Evolutionary conservation across 1,139 yeast genomes (phyloP), one percentile per base, ranked within the genome.

Genomic region (Yamadazyma jaroonii): DNA sequence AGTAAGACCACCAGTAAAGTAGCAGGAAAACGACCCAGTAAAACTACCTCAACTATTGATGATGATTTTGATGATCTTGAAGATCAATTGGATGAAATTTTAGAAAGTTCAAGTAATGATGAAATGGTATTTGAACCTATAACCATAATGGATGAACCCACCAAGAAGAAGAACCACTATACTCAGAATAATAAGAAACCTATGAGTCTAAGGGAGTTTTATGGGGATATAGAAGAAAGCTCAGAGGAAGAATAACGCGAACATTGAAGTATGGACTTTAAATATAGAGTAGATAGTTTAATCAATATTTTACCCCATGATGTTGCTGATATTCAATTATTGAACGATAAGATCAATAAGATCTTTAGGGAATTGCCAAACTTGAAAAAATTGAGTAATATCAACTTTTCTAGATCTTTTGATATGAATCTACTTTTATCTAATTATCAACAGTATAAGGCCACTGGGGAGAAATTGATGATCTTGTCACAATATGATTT

Each of bases 11-110:
- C 13, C 9, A 13, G 15, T 28, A 28, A 28, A 28, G n/a, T 20
- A 28, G 22, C 11, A 8, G 8, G 15, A 6, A 32, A 17, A 25
- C 9, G 22, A 10, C 12, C 30, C 24, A 13, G 8, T 17, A 24
- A 29, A 25, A 20, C 35, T 10, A 29, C 32, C 17, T 20, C 27
- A 10, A 35, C 25, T 8, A 6, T 9, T 4, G 71, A 62, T 30
- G 75, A 70, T 46, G 76, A 70, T 22, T 71, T 70, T 43, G 62
- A 65, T 33, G 75, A 69, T 42, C 55, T 71, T 28, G 77, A 71
- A 43, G 69, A 68, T 42, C 72, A 70, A 46, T 52, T 71, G 27
- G 62, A 68, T 40, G 74, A 70, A 46, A 73, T 68, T 2, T 48
- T 71, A 30, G 72, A 59, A 31, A 62, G 57, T 37, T 38, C 39